Percentiles rank a stretch among this genome's conserved stretches.
phyloP scores from a whole-genome alignment of 257 asterid species.

The Salvia rosmarinus region DNA sequence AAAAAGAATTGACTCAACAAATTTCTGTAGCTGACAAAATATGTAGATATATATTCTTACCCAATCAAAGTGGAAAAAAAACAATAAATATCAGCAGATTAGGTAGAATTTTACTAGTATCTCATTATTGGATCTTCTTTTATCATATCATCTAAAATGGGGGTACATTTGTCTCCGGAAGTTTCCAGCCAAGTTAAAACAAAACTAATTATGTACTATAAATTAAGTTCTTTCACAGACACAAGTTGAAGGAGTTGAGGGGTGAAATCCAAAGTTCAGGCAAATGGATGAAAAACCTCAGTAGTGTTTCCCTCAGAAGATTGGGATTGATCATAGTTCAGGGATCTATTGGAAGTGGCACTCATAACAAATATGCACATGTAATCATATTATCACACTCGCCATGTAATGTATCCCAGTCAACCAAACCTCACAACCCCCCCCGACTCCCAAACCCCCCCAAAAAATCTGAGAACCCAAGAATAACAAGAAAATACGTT shows the following conservation, averaged over 20 bases:
- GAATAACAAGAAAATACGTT: neutral
- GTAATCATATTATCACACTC: conserved; percentile 12
- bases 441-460: too few species aligned
- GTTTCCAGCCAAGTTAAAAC: conserved; percentile 19
- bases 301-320: neutral
- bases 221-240: neutral
- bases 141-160: conserved; percentile 20
- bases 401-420: conserved; percentile 5
- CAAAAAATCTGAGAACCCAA: neutral
- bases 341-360: neutral
- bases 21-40: conserved; percentile 16
- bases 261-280: conserved; percentile 17
- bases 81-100: neutral
- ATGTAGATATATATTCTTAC: conserved; percentile 17
- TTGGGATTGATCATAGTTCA: conserved; percentile 14
- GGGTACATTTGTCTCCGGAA: conserved; percentile 9
- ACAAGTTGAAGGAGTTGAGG: conserved; percentile 10
- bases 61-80: neutral
- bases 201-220: conserved; percentile 15
- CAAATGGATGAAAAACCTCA: neutral
- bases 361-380: conserved; percentile 14
- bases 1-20: conserved; percentile 12
- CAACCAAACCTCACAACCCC: conserved; percentile 1
- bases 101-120: conserved; percentile 20
- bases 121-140: conserved; percentile 15